Evolutionary conservation across 2,329 filamentous ascomycete species (phyloP).

Genomic region (Fusarium udum): DNA sequence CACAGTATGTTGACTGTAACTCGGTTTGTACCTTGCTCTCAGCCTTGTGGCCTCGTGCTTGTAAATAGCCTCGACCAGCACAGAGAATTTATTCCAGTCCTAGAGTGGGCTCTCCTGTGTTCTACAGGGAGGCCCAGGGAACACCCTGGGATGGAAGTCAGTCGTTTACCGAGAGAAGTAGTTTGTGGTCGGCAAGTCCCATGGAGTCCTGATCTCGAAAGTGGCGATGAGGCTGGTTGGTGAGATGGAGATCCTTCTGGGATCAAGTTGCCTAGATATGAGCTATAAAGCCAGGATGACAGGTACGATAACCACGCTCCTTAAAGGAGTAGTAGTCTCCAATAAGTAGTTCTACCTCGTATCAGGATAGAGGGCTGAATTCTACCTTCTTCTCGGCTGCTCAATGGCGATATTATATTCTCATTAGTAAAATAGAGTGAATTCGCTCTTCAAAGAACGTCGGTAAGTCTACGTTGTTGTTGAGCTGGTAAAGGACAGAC

Average conservation of each 20-base stretch:
- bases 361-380: not conserved
- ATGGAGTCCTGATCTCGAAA: not conserved
- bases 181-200: not conserved
- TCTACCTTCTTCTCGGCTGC: not conserved
- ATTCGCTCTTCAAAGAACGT: not conserved
- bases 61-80: not conserved
- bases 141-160: not conserved
- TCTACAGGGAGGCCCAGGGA: accelerated
- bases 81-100: not conserved
- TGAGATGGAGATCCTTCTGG: no score
- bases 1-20: not conserved
- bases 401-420: not conserved
- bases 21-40: not conserved
- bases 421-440: not conserved
- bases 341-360: not conserved
- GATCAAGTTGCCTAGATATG: no score
- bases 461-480: not conserved
- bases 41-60: not conserved
- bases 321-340: accelerated
- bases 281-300: not conserved
- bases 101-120: not conserved
- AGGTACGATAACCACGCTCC: not conserved
- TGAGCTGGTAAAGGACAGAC: not conserved
- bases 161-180: not conserved
- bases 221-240: no score